Conservation (phyloP, 2,329 filamentous ascomycete species). For the Aspergillus latus region DNA sequence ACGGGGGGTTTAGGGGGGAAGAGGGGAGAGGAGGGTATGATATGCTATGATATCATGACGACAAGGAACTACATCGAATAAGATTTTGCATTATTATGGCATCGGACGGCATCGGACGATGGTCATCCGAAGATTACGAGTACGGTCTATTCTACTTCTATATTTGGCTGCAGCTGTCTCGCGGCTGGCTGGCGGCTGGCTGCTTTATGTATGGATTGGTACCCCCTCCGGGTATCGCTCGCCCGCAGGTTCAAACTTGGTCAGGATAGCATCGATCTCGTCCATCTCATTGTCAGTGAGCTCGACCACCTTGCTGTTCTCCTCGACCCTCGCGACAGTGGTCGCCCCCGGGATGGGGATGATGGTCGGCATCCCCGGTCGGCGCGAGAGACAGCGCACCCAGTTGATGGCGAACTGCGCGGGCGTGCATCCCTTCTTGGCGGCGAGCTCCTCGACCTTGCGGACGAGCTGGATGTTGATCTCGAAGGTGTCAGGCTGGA, state of each 20-base stretch:
- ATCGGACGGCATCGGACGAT: neutral
- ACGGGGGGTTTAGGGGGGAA: too few species aligned
- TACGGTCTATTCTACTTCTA: too few species aligned
- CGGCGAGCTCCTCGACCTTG: slow-evolving; percentile 47
- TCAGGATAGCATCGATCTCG: slow-evolving; percentile 54
- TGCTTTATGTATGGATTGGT: neutral
- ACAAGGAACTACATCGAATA: too few species aligned
- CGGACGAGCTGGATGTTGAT: slow-evolving; percentile 53
- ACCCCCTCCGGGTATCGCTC: slow-evolving; percentile 23
- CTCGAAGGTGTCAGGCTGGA: slow-evolving; percentile 52
- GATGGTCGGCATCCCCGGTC: slow-evolving; percentile 45
- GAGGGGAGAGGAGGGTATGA: neutral
- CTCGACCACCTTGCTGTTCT: slow-evolving; percentile 36
- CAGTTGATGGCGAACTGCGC: slow-evolving; percentile 53
- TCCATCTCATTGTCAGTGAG: slow-evolving; percentile 41
- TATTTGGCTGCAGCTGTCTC: too few species aligned
- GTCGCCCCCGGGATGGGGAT: slow-evolving; percentile 42
- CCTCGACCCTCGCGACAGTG: slow-evolving; percentile 36
- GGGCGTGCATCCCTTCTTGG: slow-evolving; percentile 45
- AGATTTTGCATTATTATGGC: neutral
- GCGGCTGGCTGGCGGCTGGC: too few species aligned
- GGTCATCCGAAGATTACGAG: neutral
- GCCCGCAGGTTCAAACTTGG: slow-evolving; percentile 43
- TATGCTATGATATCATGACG: neutral
- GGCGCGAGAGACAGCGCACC: slow-evolving; percentile 46